These are phyloP conservation scores for Termitomyces sp. DNA, from an alignment of 1,284 basidiomycete species.

Conservation along the genomic window DNA sequence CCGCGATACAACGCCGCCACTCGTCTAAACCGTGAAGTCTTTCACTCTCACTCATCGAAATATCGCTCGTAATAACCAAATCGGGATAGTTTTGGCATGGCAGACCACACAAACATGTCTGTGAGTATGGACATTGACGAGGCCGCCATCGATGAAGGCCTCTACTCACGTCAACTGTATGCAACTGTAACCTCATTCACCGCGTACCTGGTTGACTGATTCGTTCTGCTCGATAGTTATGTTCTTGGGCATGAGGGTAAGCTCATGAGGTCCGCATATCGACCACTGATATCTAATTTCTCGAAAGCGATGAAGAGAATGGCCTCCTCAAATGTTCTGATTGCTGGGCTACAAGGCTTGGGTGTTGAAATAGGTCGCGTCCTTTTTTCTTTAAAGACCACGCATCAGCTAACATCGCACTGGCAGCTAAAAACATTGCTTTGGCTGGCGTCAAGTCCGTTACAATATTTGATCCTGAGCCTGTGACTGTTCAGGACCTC, in stretches of 20 bases:
- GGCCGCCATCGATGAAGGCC: constrained; percentile 81
- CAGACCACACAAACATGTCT: constrained; percentile 41
- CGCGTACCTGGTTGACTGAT: constrained; percentile 16
- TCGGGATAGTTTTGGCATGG: constrained; percentile 34
- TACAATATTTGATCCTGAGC: constrained; percentile 92
- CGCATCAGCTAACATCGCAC: constrained; percentile 2
- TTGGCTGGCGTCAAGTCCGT: constrained; percentile 98
- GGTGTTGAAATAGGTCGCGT: constrained; percentile 91
- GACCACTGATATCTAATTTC: constrained; percentile 3
- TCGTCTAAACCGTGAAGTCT: not conserved
- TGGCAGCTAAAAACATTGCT: constrained; percentile 90
- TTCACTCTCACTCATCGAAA: not conserved
- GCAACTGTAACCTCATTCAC: constrained; percentile 24
- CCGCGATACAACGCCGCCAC: not conserved
- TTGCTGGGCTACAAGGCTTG: constrained; percentile 90
- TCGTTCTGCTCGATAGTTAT: constrained; percentile 54
- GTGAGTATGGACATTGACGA: constrained; percentile 81
- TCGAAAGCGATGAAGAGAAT: constrained; percentile 94
- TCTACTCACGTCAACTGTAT: constrained; percentile 95
- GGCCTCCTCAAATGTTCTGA: constrained; percentile 94
- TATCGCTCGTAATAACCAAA: not conserved
- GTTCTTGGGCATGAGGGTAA: constrained; percentile 94
- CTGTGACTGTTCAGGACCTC: constrained; percentile 82
- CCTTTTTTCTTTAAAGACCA: not conserved
- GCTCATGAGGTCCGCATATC: not conserved